Evolutionary conservation across 495 filamentous ascomycete species (phyloP).

Genomic region (Penicillium cosmopolitanum): DNA sequence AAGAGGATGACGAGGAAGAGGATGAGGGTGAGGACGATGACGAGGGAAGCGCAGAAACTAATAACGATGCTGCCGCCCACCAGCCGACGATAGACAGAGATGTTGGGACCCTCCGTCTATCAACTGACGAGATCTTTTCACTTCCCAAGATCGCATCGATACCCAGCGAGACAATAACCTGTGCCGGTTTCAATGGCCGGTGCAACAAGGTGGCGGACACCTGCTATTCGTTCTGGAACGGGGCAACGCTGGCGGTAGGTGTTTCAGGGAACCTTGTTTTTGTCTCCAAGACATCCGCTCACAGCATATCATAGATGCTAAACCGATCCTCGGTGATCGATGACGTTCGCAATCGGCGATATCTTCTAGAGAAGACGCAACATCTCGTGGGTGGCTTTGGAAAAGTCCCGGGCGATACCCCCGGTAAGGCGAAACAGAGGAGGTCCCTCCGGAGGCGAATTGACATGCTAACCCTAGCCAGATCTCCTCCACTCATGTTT

Average conservation of each 20-base stretch:
- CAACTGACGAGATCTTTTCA: conserved; percentile 30
- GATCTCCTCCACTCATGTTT: conserved; percentile 92
- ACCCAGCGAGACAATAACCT: conserved; percentile 44
- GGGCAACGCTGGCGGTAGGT: conserved; percentile 66
- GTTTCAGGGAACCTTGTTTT: not conserved
- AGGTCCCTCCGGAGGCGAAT: conserved; percentile 8
- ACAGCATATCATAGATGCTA: conserved; percentile 58
- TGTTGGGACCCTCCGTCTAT: conserved; percentile 7
- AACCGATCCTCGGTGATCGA: conserved; percentile 64
- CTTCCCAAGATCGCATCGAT: conserved; percentile 40
- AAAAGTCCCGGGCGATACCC: conserved; percentile 77
- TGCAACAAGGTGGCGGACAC: conserved; percentile 89
- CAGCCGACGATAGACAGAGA: not conserved
- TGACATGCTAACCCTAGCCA: conserved; percentile 24
- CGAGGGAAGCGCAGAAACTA: conserved; percentile 24
- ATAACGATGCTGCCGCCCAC: not conserved
- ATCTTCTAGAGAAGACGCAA: conserved; percentile 86
- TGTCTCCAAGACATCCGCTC: conserved; percentile 6
- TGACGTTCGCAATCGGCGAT: conserved; percentile 63
- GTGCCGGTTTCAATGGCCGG: conserved; percentile 81
- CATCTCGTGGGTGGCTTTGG: conserved; percentile 90
- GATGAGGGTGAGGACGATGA: conserved; percentile 51
- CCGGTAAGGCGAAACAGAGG: conserved; percentile 50
- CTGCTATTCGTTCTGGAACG: conserved; percentile 93
- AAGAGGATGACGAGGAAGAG: conserved; percentile 50